Base-by-base conservation (phyloP, 2,329 filamentous ascomycete genomes). In the Botrytis medusae region DNA sequence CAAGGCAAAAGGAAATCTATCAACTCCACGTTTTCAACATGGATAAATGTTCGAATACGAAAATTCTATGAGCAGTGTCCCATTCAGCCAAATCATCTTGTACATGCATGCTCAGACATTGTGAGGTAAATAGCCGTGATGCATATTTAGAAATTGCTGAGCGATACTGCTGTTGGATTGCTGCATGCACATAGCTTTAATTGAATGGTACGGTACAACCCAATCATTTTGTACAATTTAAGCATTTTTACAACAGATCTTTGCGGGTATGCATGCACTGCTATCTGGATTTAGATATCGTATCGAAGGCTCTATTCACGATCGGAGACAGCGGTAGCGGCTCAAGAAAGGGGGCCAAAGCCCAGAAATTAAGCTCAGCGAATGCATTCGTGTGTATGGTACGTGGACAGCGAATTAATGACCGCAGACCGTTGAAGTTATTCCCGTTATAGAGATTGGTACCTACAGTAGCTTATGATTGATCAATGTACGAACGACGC, bases 401-500 rank as follows among this genome's bases (percentile, higher is more conserved):
- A 32, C 34, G 48, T 40, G 34, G 10, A 57, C 20, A 34, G 37
- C n/a, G 44, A 22, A 48, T 32, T 20, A 48, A 48, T 34, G 63
- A n/a, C 20, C 32, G 29, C 63, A 37, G 46, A 32, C 57, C 60
- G 69, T 63, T 71, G 69, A 61, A 40, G 32, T 63, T 18, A n/a
- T 57, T 37, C 42, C 69, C 29, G 46, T 48, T 29, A 18, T 42
- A 29, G 48, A 57, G 40, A 34, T 65, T 68, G 65, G 65, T 54
- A 57, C 48, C 65, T 54, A 68, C 64, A 29, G 25, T 40, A 54
- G 64, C 64, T 54, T 29, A 16, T 68, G 65, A 68, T 68, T 68
- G 65, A 68, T 57, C 65, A 68, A 57, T 22, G 48, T 68, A 68
- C 65, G 48, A 68, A 68, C 37, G 65, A 62, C 40, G 68, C 68